Base-by-base conservation (phyloP, 164 flowering plant species). In the Brasenia schreberi region DNA sequence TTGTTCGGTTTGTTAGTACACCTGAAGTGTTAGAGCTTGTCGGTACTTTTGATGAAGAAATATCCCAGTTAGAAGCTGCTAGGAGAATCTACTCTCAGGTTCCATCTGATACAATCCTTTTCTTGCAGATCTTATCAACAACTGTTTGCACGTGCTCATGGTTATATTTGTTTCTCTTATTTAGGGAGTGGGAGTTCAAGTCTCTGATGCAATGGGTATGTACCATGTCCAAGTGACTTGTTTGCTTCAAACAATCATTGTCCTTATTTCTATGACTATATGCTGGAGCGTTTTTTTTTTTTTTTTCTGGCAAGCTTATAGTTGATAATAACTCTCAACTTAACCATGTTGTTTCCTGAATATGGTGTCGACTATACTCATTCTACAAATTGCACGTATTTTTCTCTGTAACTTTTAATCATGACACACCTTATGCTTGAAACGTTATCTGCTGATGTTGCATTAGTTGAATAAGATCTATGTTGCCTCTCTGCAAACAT, bases 1-100 rank as follows among this genome's bases (percentile, higher is more conserved):
- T 93, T 84, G 98, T 90, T 62, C 86, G 88, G 42, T 95, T 88
- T 87, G 96, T 91, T 61, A 89, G 89, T 74, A 92, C 96, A 49
- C 99, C 99, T 0, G 99, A 91, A 73, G 80, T 92, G 68, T 64
- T 91, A 81, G 97, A 92, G 61, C 67, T 84, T 73, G 96, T 85
- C 64, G 85, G 80, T 76, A 87, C 88, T 64, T 79, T 77, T 66
- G 99, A 95, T 81, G 88, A 81, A 33, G 99, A 95, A 79, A 83
- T 92, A 96, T 84, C 97, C 68, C 97, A 95, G 67, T 77, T 95
- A 73, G 99, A 95, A 79, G 82, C 87, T 16, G 97, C 99, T 3
- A 83, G 85, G 42, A 86, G 69, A 72, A 86, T 95, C 59, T 94
- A 94, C 77, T 84, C 92, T 58, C 96, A 84, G 90, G 99, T 90